phyloP scores from a whole-genome alignment of 2,329 filamentous ascomycete species.

The Talaromyces sp. region DNA sequence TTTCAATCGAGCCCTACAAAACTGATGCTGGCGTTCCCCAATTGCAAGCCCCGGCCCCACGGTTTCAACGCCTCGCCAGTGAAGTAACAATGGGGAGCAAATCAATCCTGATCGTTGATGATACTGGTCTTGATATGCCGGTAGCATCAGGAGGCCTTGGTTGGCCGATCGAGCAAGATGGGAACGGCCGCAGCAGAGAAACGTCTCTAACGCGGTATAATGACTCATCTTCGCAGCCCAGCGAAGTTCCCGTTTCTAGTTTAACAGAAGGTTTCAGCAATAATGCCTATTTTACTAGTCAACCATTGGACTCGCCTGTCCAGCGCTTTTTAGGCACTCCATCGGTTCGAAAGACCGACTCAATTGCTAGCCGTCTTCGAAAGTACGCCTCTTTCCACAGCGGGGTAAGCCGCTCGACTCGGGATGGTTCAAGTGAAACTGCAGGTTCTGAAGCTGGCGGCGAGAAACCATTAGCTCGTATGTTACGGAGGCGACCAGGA shows the following conservation, averaged over 20 bases:
- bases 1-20: constrained; percentile 15
- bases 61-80: constrained; percentile 39
- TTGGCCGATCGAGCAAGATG: constrained; percentile 1
- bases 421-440: constrained; percentile 23
- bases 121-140: constrained; percentile 43
- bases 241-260: constrained; percentile 21
- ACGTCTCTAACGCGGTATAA: neutral
- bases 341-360: constrained; percentile 21
- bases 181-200: neutral
- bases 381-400: constrained; percentile 45
- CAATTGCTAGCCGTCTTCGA: constrained; percentile 33
- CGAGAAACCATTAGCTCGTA: constrained; percentile 38
- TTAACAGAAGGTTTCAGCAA: constrained; percentile 19
- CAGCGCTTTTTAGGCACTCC: neutral
- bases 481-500: constrained; percentile 68
- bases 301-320: neutral
- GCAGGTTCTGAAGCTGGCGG: constrained; percentile 16
- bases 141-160: constrained; percentile 35
- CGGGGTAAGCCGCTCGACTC: constrained; percentile 30
- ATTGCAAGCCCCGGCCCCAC: constrained; percentile 18
- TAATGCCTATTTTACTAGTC: neutral
- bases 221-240: constrained; percentile 9
- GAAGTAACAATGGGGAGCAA: constrained; percentile 75
- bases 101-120: constrained; percentile 83
- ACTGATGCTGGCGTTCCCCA: constrained; percentile 5